Base-by-base conservation (phyloP, 2,329 filamentous ascomycete genomes). In the Sclerotinia trifoliorum region DNA sequence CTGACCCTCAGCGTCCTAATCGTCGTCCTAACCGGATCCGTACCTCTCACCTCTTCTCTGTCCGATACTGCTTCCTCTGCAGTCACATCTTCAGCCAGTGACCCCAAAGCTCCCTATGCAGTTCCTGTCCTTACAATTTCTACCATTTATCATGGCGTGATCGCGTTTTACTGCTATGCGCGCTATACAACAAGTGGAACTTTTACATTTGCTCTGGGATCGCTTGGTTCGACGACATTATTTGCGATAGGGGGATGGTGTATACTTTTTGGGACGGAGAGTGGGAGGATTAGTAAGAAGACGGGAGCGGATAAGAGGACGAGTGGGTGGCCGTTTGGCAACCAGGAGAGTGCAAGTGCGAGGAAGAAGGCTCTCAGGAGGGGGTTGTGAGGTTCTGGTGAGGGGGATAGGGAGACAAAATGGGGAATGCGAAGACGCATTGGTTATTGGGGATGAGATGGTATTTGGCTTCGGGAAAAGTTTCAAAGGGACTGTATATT, bases 271-370 rank as follows among this genome's bases (percentile, higher is more conserved):
- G 79, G 83, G 0, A 85, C 81, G 66, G 84, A 81, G 55, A 77
- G 82, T 73, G 85, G 86, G 1, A 80, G 82, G 70, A 85, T 90
- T 66, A 87, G 84, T 75, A 83, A 84, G 75, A 86, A 82, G 78
- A 90, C 87, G 1, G 88, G 88, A 0, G 86, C 85, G 46, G 89
- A 90, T 75, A 90, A 90, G 82, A 81, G 88, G 75, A 89, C 84
- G 35, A 83, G 83, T 69, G 87, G 86, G 15, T 91, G 86, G 73
- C 88, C 88, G 3, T 90, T 91, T 76, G 81, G 81, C 72, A 90
- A 91, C 73, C 74, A 73, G 6, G 84, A 86, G 76, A 76, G 77
- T 48, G 76, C 75, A 15, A 67, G 68, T 26, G 70, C 71, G 44
- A 75, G 72, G 70, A 77, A 77, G 71, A 76, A 71, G 65, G 48